Conservation (phyloP, 208 protist species). For the Borovskyia barvae region DNA sequence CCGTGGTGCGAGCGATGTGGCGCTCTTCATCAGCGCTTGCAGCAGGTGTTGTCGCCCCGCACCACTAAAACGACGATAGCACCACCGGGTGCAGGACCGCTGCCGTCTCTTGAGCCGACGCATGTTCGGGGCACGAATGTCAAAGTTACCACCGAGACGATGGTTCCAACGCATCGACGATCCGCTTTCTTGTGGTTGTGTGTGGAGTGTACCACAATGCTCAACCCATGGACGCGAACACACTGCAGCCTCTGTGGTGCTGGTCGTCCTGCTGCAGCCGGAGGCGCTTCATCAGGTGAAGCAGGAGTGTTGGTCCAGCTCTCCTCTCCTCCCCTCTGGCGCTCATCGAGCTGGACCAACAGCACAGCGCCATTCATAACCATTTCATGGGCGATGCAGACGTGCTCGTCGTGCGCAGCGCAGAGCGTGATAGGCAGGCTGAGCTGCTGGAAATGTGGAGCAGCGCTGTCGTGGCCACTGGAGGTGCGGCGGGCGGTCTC, state of each 20-base stretch:
- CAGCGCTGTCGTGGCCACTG: slow-evolving; percentile 10
- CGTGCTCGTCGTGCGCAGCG: slow-evolving; percentile 28
- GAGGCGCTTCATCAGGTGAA: not conserved
- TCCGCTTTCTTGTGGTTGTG: slow-evolving; percentile 28
- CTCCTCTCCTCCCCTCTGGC: not conserved
- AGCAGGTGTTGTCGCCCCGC: not conserved
- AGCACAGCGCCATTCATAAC: slow-evolving; percentile 18
- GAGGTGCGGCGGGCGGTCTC: slow-evolving; percentile 4
- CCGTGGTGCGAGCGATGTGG: slow-evolving; percentile 30
- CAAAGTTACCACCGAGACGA: not conserved
- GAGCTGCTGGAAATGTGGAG: slow-evolving; percentile 20
- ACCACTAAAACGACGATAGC: not conserved
- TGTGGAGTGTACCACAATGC: slow-evolving; percentile 8
- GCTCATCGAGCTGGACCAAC: not conserved
- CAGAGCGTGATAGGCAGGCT: slow-evolving; percentile 12
- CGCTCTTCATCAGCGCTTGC: slow-evolving; percentile 9
- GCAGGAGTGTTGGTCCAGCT: not conserved
- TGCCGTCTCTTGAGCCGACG: not conserved
- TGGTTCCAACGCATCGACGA: not conserved
- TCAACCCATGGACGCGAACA: slow-evolving; percentile 30
- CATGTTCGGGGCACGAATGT: not conserved
- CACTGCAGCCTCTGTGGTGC: slow-evolving; percentile 25
- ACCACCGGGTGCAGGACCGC: not conserved
- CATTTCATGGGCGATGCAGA: slow-evolving; percentile 39
- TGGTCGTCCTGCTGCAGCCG: slow-evolving; percentile 14